phyloP scores from a whole-genome alignment of 1,284 basidiomycete species.

The Phaffia rhodozyma region DNA sequence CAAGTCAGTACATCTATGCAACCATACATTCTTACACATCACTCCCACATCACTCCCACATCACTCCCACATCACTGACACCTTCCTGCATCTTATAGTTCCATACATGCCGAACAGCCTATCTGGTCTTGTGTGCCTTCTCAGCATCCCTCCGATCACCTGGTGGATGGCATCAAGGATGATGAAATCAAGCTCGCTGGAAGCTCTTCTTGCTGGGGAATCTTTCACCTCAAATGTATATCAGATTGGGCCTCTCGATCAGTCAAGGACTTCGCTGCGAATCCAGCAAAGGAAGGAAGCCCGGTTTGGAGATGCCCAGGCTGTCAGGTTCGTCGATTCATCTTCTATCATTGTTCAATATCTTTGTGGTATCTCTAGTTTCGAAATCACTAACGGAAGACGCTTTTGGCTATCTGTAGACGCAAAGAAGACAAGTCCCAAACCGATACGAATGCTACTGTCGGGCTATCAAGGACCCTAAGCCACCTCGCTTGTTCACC shows the following conservation, averaged over 20 bases:
- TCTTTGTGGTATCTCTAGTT: background rate
- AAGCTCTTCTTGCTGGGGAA: slow-evolving; percentile 63
- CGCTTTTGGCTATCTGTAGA: background rate
- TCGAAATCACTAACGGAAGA: background rate
- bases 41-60: slow-evolving; percentile 17
- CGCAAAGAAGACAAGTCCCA: slow-evolving; percentile 23
- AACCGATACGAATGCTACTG: slow-evolving; percentile 8
- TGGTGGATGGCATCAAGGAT: slow-evolving; percentile 20
- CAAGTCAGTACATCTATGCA: slow-evolving; percentile 25
- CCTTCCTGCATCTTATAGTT: slow-evolving; percentile 21
- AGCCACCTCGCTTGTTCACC: background rate
- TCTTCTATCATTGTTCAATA: slow-evolving; percentile 11
- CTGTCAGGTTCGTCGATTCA: slow-evolving; percentile 24
- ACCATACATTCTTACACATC: slow-evolving; percentile 9
- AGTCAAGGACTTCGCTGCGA: slow-evolving; percentile 15
- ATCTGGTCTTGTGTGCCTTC: slow-evolving; percentile 62
- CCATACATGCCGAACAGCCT: slow-evolving; percentile 56
- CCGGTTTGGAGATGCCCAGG: slow-evolving; percentile 26
- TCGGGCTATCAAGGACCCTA: background rate
- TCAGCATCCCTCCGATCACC: slow-evolving; percentile 25
- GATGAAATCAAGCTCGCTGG: slow-evolving; percentile 23
- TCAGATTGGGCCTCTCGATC: slow-evolving; percentile 42
- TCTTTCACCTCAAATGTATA: slow-evolving; percentile 65
- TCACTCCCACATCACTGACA: slow-evolving; percentile 19
- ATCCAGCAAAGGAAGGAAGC: slow-evolving; percentile 13